Base-by-base conservation (phyloP, 2,329 filamentous ascomycete genomes). In the Zymoseptoria pseudotritici region DNA sequence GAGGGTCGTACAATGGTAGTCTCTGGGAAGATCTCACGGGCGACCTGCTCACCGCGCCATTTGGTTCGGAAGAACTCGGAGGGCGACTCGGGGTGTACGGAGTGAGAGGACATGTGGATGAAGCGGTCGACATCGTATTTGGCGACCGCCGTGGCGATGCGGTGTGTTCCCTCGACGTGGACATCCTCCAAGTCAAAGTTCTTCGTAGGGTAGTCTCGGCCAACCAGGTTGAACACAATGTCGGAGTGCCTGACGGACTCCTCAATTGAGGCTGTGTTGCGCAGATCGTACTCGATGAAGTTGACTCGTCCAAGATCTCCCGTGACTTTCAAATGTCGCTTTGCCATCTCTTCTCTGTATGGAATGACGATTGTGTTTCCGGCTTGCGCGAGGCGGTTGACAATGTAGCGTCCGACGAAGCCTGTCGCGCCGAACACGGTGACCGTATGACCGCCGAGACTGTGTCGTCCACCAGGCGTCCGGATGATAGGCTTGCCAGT, bases 111-210 rank as follows among this genome's bases (percentile, higher is more conserved):
- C 69, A 99, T 87, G 70, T 99, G 94, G 66, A 99, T 91, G 77
- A 90, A 99, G 66, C 94, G 87, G 78, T 99, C 94, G 67, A 97
- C 86, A 71, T 99, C 93, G 78, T 99, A 99, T 78, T 99, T 99
- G 70, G 93, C 94, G 57, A 91, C 91, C 57, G 94, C 91, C 73
- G 96, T 91, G 55, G 85, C 90, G 70, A 99, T 99, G 67, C 94
- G 88, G 79, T 95, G 89, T 19, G 89, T 88, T 63, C 93, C 91
- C 75, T 96, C 91, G 49, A 97, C 85, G 71, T 99, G 91, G 50
- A 97, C 91, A 74, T 97, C 93, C 69, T 90, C 88, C 62, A 96
- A 82, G 59, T 88, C 85, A 77, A 97, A 99, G 82, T 99, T 99
- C 90, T 99, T 99, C 69, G 94, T 99, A 65, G 93, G 90, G 75